These are phyloP conservation scores for Didymella segeticola DNA, from an alignment of 2,329 filamentous ascomycete species.

Conservation along the genomic window DNA sequence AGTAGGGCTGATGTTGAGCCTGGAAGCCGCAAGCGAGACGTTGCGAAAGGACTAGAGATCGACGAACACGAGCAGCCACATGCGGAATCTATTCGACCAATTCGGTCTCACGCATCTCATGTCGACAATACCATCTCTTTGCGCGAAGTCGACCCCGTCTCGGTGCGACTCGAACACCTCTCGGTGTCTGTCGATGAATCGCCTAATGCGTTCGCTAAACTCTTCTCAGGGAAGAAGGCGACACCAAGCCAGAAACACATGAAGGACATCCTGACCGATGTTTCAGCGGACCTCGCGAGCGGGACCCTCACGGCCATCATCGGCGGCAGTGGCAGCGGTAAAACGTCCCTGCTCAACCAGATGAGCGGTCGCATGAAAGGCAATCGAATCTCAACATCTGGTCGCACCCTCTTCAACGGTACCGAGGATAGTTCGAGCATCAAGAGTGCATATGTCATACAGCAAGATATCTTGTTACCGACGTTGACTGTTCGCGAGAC, in stretches of 20 bases:
- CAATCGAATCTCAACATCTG: slow-evolving; percentile 60
- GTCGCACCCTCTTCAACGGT: slow-evolving; percentile 68
- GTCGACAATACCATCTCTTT: slow-evolving; percentile 45
- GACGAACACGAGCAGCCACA: slow-evolving; percentile 18
- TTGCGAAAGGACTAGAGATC: slow-evolving; percentile 7
- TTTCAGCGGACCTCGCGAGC: slow-evolving; percentile 68
- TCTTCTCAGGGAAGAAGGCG: slow-evolving; percentile 38
- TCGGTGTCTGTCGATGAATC: slow-evolving; percentile 65
- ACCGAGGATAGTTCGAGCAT: slow-evolving; percentile 56
- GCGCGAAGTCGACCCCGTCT: slow-evolving; percentile 62
- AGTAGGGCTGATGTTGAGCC: slow-evolving; percentile 11
- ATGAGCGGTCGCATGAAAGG: slow-evolving; percentile 71
- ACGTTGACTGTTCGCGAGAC: slow-evolving; percentile 80
- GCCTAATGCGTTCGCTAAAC: slow-evolving; percentile 46
- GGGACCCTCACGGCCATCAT: slow-evolving; percentile 78
- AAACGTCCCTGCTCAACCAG: slow-evolving; percentile 66
- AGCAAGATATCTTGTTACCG: slow-evolving; percentile 76
- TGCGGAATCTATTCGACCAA: slow-evolving; percentile 17
- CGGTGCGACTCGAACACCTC: slow-evolving; percentile 62
- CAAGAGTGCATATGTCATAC: slow-evolving; percentile 74
- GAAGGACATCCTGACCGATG: slow-evolving; percentile 65
- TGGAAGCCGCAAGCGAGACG: slow-evolving; percentile 3
- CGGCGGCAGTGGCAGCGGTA: slow-evolving; percentile 75
- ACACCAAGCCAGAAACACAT: slow-evolving; percentile 32
- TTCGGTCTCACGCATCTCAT: slow-evolving; percentile 29